These are phyloP conservation scores for Lachnellula arida DNA, from an alignment of 2,329 filamentous ascomycete species.

Conservation along the genomic window DNA sequence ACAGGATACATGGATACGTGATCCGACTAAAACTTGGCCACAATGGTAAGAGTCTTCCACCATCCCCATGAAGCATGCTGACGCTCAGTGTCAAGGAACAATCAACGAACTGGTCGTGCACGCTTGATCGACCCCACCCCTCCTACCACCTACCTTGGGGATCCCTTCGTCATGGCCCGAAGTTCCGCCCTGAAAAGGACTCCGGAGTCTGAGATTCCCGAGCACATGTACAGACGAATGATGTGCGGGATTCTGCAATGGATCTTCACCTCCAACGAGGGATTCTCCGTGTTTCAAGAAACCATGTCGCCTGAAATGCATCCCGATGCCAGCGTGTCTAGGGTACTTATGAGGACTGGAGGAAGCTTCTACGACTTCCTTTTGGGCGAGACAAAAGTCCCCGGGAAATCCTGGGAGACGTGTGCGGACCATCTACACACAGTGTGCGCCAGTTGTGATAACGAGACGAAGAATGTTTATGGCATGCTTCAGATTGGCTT, in stretches of 20 bases:
- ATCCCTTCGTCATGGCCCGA: neutral
- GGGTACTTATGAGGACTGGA: neutral
- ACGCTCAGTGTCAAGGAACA: neutral
- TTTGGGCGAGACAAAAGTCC: neutral
- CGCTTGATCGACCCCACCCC: neutral
- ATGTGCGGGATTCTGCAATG: neutral
- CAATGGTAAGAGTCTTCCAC: neutral
- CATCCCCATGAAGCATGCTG: too few species aligned
- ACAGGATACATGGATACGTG: neutral
- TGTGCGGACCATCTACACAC: neutral
- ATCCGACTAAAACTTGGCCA: neutral
- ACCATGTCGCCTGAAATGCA: neutral
- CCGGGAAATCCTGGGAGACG: neutral
- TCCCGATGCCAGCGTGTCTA: neutral
- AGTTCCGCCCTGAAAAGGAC: neutral
- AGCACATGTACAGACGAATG: neutral
- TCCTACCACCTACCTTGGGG: neutral
- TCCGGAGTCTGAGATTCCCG: neutral
- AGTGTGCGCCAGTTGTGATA: neutral
- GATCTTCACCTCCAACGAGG: neutral
- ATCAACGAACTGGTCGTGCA: neutral
- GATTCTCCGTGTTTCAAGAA: neutral
- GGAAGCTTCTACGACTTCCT: slow-evolving; percentile 2
- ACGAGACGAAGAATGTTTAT: slow-evolving; percentile 2
- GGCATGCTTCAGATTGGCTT: slow-evolving; percentile 5